Evolutionary conservation across 2,329 filamentous ascomycete genomes (phyloP).

Genomic region (Metarhizium rileyi): DNA sequence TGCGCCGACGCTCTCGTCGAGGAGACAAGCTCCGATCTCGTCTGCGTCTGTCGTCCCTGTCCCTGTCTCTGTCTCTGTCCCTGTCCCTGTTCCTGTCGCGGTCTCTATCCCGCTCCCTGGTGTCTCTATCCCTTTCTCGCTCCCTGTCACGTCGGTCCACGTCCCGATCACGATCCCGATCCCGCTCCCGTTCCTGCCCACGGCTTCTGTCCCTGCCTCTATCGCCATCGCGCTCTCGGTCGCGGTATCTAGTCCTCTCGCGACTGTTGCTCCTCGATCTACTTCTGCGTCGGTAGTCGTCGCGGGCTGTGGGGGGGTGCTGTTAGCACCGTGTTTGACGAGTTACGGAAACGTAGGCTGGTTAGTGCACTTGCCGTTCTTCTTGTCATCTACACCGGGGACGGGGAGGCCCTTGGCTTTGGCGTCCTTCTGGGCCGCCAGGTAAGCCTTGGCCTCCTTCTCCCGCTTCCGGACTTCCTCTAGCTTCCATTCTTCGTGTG

Average conservation of each 20-base stretch:
- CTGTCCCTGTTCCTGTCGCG: conserved; percentile 18
- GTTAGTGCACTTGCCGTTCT: conserved; percentile 6
- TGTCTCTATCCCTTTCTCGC: conserved; percentile 22
- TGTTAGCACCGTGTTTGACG: neutral
- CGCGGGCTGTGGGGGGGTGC: neutral
- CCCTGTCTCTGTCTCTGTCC: conserved; percentile 18
- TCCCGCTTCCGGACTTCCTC: conserved; percentile 53
- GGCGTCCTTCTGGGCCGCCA: conserved; percentile 52
- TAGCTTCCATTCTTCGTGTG: conserved; percentile 47
- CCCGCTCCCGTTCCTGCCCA: conserved; percentile 15
- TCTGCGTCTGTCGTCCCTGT: conserved; percentile 18
- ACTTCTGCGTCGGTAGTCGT: conserved; percentile 23
- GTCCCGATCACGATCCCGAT: conserved; percentile 15
- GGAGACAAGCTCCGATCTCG: conserved; percentile 25
- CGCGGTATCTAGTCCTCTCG: conserved; percentile 23
- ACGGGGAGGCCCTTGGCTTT: conserved; percentile 48
- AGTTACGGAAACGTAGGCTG: neutral
- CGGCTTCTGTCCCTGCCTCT: no score
- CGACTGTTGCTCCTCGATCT: conserved; percentile 21
- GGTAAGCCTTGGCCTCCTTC: conserved; percentile 54
- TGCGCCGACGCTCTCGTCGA: conserved; percentile 27
- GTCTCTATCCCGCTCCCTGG: conserved; percentile 17
- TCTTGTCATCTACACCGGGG: conserved; percentile 47
- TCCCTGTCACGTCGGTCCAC: no score
- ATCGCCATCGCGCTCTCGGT: conserved; percentile 19